Evolutionary conservation across 129 eudicot species (phyloP), one percentile per base, ranked within the genome.

Genomic region (Rutidosis leptorrhynchoides): DNA sequence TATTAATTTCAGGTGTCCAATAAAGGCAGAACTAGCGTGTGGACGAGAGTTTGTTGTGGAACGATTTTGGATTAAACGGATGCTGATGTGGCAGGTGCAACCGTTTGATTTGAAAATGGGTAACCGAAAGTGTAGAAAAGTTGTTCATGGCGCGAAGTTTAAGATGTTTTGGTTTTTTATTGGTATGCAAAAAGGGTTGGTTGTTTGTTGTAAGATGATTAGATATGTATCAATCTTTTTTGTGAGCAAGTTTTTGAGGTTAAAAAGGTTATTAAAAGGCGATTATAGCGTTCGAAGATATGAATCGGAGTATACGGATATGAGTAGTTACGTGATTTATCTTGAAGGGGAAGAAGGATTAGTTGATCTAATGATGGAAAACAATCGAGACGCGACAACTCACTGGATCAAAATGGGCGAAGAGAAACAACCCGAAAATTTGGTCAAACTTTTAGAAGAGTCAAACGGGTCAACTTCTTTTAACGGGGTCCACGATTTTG

Each of bases 331-430:
- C 53, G 96, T 89, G 37, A 69, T 85, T 76, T 88, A 90, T 68
- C 95, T 90, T 28, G 88, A 86, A 67, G 90, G 97, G 63, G 95
- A 90, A 73, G 88, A 90, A 75, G 79, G 29, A 3, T 68, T 90
- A 68, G 86, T 86, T 43, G 77, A 82, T 67, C 25, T 82, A 78
- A 75, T 83, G 86, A 75, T 21, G 65, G 62, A 78, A 59, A 69
- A 74, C 46, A 78, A 83, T 48, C 51, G 76, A 40, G 76, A 82
- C 29, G 79, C 90, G 15, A 73, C 80, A 5, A 70, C 68, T 63
- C 86, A 74, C 32, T 86, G 83, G 81, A 77, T 89, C 29, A 55
- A 27, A 51, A 83, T 85, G 35, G 95, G 88, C 40, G 66, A 77
- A 65, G 77, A 72, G 48, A 35, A 83, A 56, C 85, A 83, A 71